Base-by-base conservation (phyloP, 805 yeast genomes). In the Priceomyces carsonii region DNA sequence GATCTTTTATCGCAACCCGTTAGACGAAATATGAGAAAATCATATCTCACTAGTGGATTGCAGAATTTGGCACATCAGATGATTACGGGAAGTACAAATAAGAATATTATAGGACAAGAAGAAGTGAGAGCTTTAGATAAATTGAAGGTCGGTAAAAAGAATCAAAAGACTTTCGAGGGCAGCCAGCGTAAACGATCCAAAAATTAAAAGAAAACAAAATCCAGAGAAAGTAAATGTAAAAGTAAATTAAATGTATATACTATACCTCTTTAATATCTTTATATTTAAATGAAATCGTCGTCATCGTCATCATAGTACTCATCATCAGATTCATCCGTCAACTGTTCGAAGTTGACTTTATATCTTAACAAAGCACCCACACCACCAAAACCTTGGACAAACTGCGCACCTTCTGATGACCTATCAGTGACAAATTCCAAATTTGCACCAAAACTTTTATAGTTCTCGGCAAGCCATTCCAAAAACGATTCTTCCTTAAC, bases 401-500 rank as follows among this genome's bases (percentile, higher is more conserved):
- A 93, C 72, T 93, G 99, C 29, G 98, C 95, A 74, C 99, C 99
- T 69, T 93, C 99, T 28, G 95, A 83, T 15, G 96, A 85, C 69
- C 88, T 82, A 71, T 93, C 98, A 33, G 97, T 86, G 50, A 93
- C 96, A 53, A 93, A 93, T 71, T 93, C 99, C 53, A 93, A 76
- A 42, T 84, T 79, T 35, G 99, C 96, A 77, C 99, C 99, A 55
- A 78, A 93, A 55, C 77, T 85, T 61, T 82, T 85, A 70, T 93
- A 93, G 68, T 89, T 87, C 70, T 91, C 99, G 32, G 99, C 98
- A 45, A 93, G 74, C 99, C 99, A 93, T 69, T 93, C 99, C 47
- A 93, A 76, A 52, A 93, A 75, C 26, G 88, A 79, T 66, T 80
- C 81, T 62, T 93, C 98, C 35, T 80, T 81, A 24, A 85, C 77